These are phyloP conservation scores for Mycogone perniciosa DNA, from an alignment of 2,329 filamentous ascomycete genomes.

Conservation along the genomic window DNA sequence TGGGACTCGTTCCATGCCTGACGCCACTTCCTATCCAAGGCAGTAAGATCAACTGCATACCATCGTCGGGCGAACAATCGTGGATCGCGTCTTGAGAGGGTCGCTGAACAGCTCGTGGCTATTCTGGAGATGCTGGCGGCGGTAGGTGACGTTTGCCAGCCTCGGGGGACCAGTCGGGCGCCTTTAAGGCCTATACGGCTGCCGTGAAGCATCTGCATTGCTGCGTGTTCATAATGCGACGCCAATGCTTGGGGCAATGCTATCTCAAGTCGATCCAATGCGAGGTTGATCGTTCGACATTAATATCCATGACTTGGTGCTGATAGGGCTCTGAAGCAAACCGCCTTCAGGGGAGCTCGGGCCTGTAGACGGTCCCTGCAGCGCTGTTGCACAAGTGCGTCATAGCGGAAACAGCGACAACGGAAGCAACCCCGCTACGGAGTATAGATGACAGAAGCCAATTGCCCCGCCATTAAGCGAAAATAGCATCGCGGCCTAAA, in stretches of 20 bases:
- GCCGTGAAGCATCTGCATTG: slow-evolving; percentile 25
- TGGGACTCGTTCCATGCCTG: slow-evolving; percentile 33
- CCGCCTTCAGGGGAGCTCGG: neutral
- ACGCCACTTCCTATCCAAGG: slow-evolving; percentile 47
- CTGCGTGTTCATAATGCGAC: slow-evolving; percentile 17
- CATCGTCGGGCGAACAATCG: slow-evolving; percentile 19
- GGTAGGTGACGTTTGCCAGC: slow-evolving; percentile 8
- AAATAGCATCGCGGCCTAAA: slow-evolving; percentile 4
- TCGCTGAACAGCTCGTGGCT: slow-evolving; percentile 3
- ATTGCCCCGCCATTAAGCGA: slow-evolving; percentile 8
- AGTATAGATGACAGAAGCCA: neutral
- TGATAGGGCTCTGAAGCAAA: neutral
- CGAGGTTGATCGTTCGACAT: slow-evolving; percentile 3
- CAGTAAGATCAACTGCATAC: slow-evolving; percentile 41
- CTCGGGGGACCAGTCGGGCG: slow-evolving; percentile 9
- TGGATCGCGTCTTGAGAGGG: slow-evolving; percentile 7
- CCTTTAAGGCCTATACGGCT: slow-evolving; percentile 19
- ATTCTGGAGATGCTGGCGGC: slow-evolving; percentile 1
- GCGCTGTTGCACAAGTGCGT: slow-evolving; percentile 4
- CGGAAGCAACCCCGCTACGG: slow-evolving; percentile 12
- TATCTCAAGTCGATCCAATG: neutral
- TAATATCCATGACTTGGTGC: neutral
- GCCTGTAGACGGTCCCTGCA: neutral
- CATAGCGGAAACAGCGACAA: slow-evolving; percentile 10
- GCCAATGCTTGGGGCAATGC: neutral